Conservation (phyloP, 495 filamentous ascomycete species). For the Lepraria neglecta region DNA sequence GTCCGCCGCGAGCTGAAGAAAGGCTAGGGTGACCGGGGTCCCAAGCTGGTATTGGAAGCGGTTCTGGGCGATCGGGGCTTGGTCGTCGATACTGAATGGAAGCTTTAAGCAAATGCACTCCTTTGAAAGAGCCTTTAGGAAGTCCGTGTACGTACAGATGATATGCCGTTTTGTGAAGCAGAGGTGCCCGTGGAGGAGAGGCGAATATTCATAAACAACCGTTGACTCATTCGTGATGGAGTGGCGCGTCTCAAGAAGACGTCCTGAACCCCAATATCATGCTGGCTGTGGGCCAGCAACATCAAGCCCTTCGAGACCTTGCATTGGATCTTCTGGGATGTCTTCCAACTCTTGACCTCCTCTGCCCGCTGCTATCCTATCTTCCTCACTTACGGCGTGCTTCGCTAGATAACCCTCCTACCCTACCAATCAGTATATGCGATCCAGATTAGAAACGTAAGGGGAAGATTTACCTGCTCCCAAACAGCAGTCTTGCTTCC, state of each 20-base stretch:
- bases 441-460: not conserved
- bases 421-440: slow-evolving; percentile 18
- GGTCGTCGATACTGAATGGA: not conserved
- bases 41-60: not conserved
- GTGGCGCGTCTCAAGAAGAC: not conserved
- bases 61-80: not conserved
- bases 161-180: not conserved
- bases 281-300: slow-evolving; percentile 85
- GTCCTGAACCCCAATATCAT: slow-evolving; percentile 36
- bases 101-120: not conserved
- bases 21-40: not conserved
- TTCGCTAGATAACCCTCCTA: slow-evolving; percentile 92
- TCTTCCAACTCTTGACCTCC: slow-evolving; percentile 45
- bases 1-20: not conserved
- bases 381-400: slow-evolving; percentile 84
- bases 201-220: not conserved
- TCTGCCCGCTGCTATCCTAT: slow-evolving; percentile 58
- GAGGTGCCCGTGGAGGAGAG: not conserved
- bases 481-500: slow-evolving; percentile 95
- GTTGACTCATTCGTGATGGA: not conserved
- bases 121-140: not conserved
- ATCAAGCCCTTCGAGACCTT: slow-evolving; percentile 86
- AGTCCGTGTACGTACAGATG: slow-evolving; percentile 15
- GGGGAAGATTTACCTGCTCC: slow-evolving; percentile 72
- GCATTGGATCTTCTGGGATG: slow-evolving; percentile 79